phyloP scores from a whole-genome alignment of 176 grass and related monocot genomes.

The Aegilops umbellulata region DNA sequence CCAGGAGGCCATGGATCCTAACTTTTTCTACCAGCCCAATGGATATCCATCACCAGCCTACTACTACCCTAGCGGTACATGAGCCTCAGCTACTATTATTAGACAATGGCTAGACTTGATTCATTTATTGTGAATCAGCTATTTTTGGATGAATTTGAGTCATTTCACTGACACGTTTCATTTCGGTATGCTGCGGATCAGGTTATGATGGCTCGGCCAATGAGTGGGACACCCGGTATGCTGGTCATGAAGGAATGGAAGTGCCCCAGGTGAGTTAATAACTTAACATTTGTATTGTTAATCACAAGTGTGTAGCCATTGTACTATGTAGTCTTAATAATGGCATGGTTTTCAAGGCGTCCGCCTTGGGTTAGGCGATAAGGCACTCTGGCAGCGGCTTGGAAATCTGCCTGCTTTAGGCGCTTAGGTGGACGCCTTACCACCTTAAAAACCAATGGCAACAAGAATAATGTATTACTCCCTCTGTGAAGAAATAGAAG shows the following conservation, averaged over 20 bases:
- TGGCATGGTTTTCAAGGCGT: too few species aligned
- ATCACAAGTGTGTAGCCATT: not conserved
- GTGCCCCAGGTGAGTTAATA: conserved; percentile 45
- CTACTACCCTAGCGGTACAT: conserved; percentile 59
- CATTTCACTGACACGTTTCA: not conserved
- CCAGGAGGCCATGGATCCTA: conserved; percentile 77
- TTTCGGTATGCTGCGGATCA: conserved; percentile 32
- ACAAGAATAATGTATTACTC: too few species aligned
- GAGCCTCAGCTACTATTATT: not conserved
- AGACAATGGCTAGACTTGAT: not conserved
- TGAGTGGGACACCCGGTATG: conserved; percentile 81
- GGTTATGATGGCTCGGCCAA: conserved; percentile 81
- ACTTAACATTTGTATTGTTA: not conserved
- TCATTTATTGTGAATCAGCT: not conserved
- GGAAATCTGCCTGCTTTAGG: too few species aligned
- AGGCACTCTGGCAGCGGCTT: too few species aligned
- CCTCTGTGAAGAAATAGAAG: too few species aligned
- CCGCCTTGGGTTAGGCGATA: too few species aligned
- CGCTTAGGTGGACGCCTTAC: not conserved
- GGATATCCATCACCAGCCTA: conserved; percentile 57
- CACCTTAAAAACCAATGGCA: not conserved
- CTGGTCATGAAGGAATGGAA: conserved; percentile 65
- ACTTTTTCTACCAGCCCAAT: conserved; percentile 58
- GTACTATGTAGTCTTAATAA: too few species aligned
- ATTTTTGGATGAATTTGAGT: not conserved